A percentile compares a stretch with the other conserved stretches of the same genome.
Evolutionary conservation across 495 filamentous ascomycete species (phyloP).

Genomic region (Aspergillus sclerotiicarbonarius): DNA sequence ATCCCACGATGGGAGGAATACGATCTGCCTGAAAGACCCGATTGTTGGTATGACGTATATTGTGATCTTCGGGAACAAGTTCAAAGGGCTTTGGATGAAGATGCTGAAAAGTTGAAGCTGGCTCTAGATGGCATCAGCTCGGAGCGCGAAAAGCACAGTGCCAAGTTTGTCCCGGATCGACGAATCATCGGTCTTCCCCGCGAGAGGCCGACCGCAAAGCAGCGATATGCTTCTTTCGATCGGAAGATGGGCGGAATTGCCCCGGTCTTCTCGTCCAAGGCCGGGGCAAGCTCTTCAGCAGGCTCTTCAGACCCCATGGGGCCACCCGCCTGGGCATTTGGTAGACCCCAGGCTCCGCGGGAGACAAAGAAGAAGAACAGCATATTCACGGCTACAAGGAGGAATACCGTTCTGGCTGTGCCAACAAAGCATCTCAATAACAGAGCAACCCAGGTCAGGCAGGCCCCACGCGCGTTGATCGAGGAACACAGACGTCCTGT

Average conservation of each 20-base stretch:
- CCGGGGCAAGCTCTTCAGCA: no score
- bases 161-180: conserved; percentile 41
- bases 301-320: conserved; percentile 15
- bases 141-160: conserved; percentile 45
- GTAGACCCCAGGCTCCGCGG: conserved; percentile 17
- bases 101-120: conserved; percentile 48
- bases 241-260: conserved; percentile 27
- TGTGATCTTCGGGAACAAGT: conserved; percentile 43
- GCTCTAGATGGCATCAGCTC: conserved; percentile 50
- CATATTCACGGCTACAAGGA: conserved; percentile 37
- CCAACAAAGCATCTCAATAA: conserved; percentile 42
- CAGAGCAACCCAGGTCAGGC: conserved; percentile 34
- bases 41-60: conserved; percentile 67
- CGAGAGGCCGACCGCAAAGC: conserved; percentile 24
- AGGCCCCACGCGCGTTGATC: conserved; percentile 42
- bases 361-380: conserved; percentile 32
- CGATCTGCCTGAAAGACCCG: conserved; percentile 53
- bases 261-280: conserved; percentile 16
- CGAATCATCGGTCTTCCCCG: conserved; percentile 25
- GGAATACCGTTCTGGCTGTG: conserved; percentile 37
- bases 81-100: conserved; percentile 45
- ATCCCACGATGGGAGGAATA: conserved; percentile 60
- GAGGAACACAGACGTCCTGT: conserved; percentile 40
- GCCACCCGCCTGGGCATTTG: conserved; percentile 17
- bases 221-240: conserved; percentile 27